Conservation (phyloP, 1,284 basidiomycete species). For the Tilletiaria anomala region DNA sequence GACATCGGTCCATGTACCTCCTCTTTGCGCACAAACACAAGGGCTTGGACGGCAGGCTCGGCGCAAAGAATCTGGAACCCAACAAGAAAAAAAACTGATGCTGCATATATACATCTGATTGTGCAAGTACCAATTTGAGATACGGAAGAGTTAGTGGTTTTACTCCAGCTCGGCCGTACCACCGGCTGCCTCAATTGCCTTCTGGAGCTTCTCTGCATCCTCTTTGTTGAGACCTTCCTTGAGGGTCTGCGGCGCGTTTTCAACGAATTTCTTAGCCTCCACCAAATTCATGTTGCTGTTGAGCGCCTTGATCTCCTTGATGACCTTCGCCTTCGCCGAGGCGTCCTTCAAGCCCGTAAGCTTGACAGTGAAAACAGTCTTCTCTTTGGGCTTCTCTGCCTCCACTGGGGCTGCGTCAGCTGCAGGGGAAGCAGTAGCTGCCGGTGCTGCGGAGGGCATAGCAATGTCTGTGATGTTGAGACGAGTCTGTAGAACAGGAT, state of each 20-base stretch:
- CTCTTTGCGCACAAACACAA: too few species aligned
- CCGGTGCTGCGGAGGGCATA: constrained; percentile 58
- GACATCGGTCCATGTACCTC: too few species aligned
- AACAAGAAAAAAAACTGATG: too few species aligned
- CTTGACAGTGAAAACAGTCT: constrained; percentile 90
- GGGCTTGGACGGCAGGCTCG: too few species aligned
- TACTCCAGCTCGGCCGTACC: constrained; percentile 56
- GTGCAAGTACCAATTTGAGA: too few species aligned
- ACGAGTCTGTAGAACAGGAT: constrained; percentile 50
- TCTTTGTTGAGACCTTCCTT: constrained; percentile 96
- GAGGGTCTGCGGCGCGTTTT: constrained; percentile 79
- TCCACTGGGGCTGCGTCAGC: constrained; percentile 45
- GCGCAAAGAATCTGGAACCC: too few species aligned
- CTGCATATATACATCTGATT: too few species aligned
- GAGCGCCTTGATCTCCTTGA: constrained; percentile 83
- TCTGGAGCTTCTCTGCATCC: constrained; percentile 91
- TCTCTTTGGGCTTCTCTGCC: constrained; percentile 93
- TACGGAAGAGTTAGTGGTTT: too few species aligned
- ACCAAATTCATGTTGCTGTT: constrained; percentile 36
- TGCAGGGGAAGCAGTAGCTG: constrained; percentile 43
- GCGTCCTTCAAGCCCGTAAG: constrained; percentile 31
- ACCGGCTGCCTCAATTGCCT: constrained; percentile 74
- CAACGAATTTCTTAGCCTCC: constrained; percentile 96
- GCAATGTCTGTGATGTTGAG: constrained; percentile 97
- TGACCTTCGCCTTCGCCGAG: constrained; percentile 73